Evolutionary conservation across 129 eudicot species (phyloP), one percentile per base, ranked within the genome.

Genomic region (Deinandra increscens): DNA sequence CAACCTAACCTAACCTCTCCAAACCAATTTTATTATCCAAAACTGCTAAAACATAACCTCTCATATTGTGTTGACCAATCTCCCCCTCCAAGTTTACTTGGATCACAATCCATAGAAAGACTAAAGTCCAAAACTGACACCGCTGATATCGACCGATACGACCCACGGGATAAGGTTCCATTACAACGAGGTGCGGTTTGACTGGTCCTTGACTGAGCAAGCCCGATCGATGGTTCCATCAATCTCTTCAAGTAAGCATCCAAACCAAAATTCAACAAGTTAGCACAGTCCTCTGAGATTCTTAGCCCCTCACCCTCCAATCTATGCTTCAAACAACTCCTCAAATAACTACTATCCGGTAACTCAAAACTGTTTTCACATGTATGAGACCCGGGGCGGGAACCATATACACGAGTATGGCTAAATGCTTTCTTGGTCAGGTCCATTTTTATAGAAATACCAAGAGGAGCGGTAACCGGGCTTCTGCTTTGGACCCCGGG

Each of bases 51-150:
- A 13, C 78, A 70, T 56, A 84, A 67, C 76, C 82, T 89, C 84
- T 89, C 97, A 20, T 85, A 84, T 20, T 79, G 95, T 14, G 72
- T 26, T 20, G 90, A 66, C 99, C 99, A 93, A 84, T 93, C 84
- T 50, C 31, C 31, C 3, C 60, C 90, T 34, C 97, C 97, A 68
- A 93, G 88, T 62, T 78, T 20, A 23, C 59, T 51, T 46, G 97
- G 85, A 78, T 89, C 84, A 22, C 79, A 79, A 81, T 87, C 95
- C 90, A 93, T 63, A 36, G 95, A 84, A 22, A 84, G 88, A 20
- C 75, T 80, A 73, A 93, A 87, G 81, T 93, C 99, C 70, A 80
- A 71, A 75, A 83, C 44, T n/a, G 85, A 80, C 42, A 64, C 82
- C 26, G 53, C 17, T 11, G 79, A 13, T 2, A 23, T 48, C 37